Percentiles rank a stretch among this genome's conserved stretches.
Conservation (phyloP, 352 stramenopile species). For the Globisporangium okanoganense region DNA sequence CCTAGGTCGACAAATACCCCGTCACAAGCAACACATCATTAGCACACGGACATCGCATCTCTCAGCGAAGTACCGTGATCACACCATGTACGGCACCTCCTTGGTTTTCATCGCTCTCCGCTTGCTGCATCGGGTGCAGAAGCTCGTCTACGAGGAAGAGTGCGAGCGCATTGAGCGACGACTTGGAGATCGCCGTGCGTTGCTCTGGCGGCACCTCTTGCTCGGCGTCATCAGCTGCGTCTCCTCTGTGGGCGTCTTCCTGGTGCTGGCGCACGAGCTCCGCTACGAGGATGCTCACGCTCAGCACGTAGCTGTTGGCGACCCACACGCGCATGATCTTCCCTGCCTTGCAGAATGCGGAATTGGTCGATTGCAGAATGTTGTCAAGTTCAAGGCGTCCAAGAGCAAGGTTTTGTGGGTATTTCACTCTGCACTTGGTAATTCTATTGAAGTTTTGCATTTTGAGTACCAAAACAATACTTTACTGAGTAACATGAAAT, state of each 20-base stretch:
- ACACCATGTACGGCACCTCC: neutral
- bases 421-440: neutral
- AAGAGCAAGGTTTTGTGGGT: neutral
- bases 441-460: neutral
- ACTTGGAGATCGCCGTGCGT: slow-evolving; percentile 19
- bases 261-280: slow-evolving; percentile 49
- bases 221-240: neutral
- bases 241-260: slow-evolving; percentile 21
- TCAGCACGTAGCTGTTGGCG: slow-evolving; percentile 48
- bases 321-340: slow-evolving; percentile 7
- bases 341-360: neutral
- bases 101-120: neutral
- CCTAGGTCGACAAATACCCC: neutral
- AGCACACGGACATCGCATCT: neutral
- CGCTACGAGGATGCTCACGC: slow-evolving; percentile 37
- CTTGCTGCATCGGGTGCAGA: slow-evolving; percentile 28
- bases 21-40: neutral
- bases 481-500: too few relatives aligned
- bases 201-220: neutral
- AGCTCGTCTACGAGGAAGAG: slow-evolving; percentile 56
- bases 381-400: neutral
- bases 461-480: too few relatives aligned
- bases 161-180: slow-evolving; percentile 40
- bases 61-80: neutral
- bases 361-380: neutral